These are phyloP conservation scores for Taxillus chinensis DNA, from an alignment of 164 flowering plant genomes.

Conservation along the genomic window DNA sequence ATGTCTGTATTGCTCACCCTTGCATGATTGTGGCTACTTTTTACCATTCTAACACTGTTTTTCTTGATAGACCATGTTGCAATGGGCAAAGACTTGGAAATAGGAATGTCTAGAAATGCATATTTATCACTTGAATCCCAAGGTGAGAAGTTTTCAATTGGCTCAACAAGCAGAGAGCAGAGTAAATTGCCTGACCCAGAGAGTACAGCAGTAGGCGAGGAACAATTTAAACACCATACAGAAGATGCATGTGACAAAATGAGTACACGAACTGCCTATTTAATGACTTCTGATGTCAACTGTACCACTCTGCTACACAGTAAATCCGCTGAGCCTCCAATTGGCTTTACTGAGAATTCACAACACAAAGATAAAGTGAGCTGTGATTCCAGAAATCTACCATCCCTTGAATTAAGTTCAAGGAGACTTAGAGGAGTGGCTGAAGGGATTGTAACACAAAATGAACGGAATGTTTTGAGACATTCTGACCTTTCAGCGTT, in stretches of 20 bases:
- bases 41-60: background rate
- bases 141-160: constrained; percentile 16
- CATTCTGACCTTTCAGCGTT: constrained; percentile 68
- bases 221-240: constrained; percentile 12
- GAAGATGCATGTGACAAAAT: constrained; percentile 15
- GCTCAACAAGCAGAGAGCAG: constrained; percentile 13
- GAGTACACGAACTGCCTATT: constrained; percentile 12
- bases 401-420: constrained; percentile 25
- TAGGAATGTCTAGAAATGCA: constrained; percentile 23
- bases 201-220: constrained; percentile 17
- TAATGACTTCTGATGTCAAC: constrained; percentile 15
- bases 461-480: constrained; percentile 36
- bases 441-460: constrained; percentile 20
- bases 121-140: constrained; percentile 21
- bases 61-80: constrained; percentile 25
- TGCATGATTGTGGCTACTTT: background rate
- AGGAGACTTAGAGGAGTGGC: constrained; percentile 21
- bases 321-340: constrained; percentile 11
- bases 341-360: constrained; percentile 12
- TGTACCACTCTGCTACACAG: constrained; percentile 17
- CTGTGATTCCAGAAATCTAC: constrained; percentile 15
- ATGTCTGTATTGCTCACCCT: constrained; percentile 6
- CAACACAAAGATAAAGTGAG: constrained; percentile 12
- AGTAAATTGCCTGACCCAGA: constrained; percentile 18
- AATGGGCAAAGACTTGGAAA: constrained; percentile 42